These are phyloP conservation scores for Coniochaeta hoffmannii DNA, from an alignment of 2,329 filamentous ascomycete species.

Conservation along the genomic window DNA sequence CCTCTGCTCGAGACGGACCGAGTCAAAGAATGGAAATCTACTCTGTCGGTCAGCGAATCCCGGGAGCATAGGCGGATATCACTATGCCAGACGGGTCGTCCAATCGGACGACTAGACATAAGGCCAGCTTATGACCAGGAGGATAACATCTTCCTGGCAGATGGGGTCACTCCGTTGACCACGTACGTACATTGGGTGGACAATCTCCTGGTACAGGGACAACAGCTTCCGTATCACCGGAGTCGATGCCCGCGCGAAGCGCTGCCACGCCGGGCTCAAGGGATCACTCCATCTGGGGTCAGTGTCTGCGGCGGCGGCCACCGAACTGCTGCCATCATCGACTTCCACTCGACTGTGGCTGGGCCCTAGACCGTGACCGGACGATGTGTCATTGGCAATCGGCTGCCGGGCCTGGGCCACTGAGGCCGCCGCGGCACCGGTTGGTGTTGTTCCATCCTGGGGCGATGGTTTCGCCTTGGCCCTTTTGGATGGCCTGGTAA, in stretches of 20 bases:
- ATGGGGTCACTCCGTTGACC: neutral
- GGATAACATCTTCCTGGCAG: too few relatives aligned
- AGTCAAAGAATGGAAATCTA: conserved; percentile 17
- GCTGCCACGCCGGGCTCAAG: conserved; percentile 12
- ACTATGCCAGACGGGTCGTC: too few relatives aligned
- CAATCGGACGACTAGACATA: too few relatives aligned
- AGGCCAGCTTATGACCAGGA: too few relatives aligned
- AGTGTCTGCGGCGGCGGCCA: neutral
- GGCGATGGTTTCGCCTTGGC: neutral
- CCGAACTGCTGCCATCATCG: conserved; percentile 6
- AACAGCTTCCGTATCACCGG: conserved; percentile 12
- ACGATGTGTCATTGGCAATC: neutral
- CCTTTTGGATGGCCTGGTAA: conserved; percentile 11
- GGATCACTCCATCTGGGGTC: conserved; percentile 3
- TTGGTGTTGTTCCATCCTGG: too few relatives aligned
- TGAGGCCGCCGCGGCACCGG: conserved; percentile 5
- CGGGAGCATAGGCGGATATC: too few relatives aligned
- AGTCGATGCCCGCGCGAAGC: conserved; percentile 13
- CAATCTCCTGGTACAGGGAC: conserved; percentile 14
- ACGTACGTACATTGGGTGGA: conserved; percentile 14
- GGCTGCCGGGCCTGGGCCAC: neutral
- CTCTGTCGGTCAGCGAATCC: neutral
- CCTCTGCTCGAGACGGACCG: conserved; percentile 10
- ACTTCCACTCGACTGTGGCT: neutral
- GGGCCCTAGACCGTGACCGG: neutral